Conservation (phyloP, 257 asterid species). For the Mentha longifolia region DNA sequence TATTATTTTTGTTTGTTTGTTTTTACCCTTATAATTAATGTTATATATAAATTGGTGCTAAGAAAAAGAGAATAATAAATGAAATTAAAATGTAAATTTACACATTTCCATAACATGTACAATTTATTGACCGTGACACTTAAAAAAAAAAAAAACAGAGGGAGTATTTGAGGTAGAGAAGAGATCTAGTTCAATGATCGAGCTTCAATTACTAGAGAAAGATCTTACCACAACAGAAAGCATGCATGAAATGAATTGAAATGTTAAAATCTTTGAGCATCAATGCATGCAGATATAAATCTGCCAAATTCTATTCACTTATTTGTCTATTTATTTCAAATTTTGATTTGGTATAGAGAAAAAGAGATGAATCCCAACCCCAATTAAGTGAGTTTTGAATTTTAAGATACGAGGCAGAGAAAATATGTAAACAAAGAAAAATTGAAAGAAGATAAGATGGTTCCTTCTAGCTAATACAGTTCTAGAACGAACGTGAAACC, state of each 20-base stretch:
- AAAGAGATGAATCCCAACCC: conserved; percentile 24
- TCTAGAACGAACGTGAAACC: background rate
- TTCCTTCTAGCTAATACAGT: conserved; percentile 19
- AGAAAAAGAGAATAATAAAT: no score
- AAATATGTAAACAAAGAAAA: conserved; percentile 7
- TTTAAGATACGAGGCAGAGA: background rate
- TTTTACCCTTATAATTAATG: no score
- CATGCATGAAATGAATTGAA: background rate
- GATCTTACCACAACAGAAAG: background rate
- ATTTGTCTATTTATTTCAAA: conserved; percentile 30
- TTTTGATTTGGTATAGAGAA: conserved; percentile 28
- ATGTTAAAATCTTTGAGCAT: background rate
- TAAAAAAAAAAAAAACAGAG: no score
- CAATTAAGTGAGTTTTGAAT: background rate
- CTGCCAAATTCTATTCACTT: conserved; percentile 17
- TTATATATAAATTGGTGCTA: no score
- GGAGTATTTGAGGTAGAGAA: no score
- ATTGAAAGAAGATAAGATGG: background rate
- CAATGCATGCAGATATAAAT: background rate
- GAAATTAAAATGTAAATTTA: no score
- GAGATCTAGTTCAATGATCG: no score
- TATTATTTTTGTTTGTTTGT: no score
- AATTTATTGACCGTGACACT: no score
- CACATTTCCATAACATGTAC: no score
- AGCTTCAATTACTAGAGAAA: background rate